Conservation (phyloP, 2,329 filamentous ascomycete species). For the Pseudogymnoascus sp. region DNA sequence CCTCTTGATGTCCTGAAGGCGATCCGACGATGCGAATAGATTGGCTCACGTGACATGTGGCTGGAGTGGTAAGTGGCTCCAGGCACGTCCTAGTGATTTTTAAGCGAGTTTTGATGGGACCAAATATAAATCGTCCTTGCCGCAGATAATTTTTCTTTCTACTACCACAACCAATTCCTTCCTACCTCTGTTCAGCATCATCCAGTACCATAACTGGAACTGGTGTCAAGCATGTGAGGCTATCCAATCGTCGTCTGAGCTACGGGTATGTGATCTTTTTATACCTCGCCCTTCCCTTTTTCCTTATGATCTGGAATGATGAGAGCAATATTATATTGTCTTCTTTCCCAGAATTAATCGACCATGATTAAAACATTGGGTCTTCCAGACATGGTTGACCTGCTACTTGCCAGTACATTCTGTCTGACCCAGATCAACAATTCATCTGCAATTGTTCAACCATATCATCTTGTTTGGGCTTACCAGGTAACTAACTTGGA, state of each 20-base stretch:
- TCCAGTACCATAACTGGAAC: background rate
- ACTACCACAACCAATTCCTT: constrained; percentile 9
- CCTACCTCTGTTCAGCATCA: background rate
- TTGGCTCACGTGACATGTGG: background rate
- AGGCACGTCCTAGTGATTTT: constrained; percentile 2
- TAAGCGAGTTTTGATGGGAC: constrained; percentile 9
- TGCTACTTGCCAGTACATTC: constrained; percentile 90
- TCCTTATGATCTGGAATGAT: constrained; percentile 48
- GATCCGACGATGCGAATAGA: constrained; percentile 9
- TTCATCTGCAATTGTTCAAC: constrained; percentile 19
- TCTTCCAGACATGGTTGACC: constrained; percentile 49
- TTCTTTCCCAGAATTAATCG: constrained; percentile 88
- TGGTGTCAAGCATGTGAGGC: background rate
- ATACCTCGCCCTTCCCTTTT: constrained; percentile 5
- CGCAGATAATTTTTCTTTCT: constrained; percentile 8
- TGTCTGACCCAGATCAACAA: constrained; percentile 54
- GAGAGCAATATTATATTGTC: constrained; percentile 61
- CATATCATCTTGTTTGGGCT: background rate
- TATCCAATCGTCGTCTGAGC: background rate
- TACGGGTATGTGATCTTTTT: constrained; percentile 2
- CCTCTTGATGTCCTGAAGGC: constrained; percentile 7
- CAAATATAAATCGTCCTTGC: constrained; percentile 1
- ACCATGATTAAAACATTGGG: constrained; percentile 75
- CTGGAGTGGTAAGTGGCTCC: background rate
- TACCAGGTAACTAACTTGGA: background rate